Base-by-base conservation (phyloP, 768 basidiomycete species). In the Crepidotus variabilis region DNA sequence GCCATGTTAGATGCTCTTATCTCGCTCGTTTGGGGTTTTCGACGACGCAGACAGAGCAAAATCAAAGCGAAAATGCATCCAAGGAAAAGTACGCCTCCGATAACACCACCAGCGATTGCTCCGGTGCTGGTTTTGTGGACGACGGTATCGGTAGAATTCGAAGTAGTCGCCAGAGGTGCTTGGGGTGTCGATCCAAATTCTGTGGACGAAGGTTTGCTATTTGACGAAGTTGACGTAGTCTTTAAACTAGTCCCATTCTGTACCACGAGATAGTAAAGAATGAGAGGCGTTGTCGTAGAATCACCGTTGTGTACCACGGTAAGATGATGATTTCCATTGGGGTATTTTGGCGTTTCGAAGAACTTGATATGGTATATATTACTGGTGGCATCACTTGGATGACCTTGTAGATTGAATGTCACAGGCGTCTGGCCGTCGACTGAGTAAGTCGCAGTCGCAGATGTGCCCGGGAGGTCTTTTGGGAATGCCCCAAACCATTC, bases 271-370 rank as follows among this genome's bases (percentile, higher is more conserved):
- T 50, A 47, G 13, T 28, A 9, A 18, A 53, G 6, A 50, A 50
- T 48, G 11, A 57, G 48, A 48, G 21, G 34, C 3, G 16, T 39
- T 18, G 34, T 34, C 2, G 24, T 22, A 7, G 28, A 18, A 21
- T 39, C 33, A 8, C 47, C 55, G 36, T 58, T 52, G 8, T 57
- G 21, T 9, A 59, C 39, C 8, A 61, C 51, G 2, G 50, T 39
- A 16, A 59, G 53, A 32, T 55, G 48, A 21, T 63, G 46, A 24
- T 57, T 58, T 36, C 60, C 64, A 8, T 60, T 18, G 10, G 54
- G 33, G 21, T 61, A 57, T 9, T 62, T 60, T 7, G 64, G 61
- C 16, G 58, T 57, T 20, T 57, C n/a, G 24, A 59, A 59, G 54
- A 55, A 59, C 32, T 49, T 43, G n/a, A 51, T 22, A 39, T 59